These are phyloP conservation scores for Alternaria sp. DNA, from an alignment of 2,329 filamentous ascomycete species.

Conservation along the genomic window DNA sequence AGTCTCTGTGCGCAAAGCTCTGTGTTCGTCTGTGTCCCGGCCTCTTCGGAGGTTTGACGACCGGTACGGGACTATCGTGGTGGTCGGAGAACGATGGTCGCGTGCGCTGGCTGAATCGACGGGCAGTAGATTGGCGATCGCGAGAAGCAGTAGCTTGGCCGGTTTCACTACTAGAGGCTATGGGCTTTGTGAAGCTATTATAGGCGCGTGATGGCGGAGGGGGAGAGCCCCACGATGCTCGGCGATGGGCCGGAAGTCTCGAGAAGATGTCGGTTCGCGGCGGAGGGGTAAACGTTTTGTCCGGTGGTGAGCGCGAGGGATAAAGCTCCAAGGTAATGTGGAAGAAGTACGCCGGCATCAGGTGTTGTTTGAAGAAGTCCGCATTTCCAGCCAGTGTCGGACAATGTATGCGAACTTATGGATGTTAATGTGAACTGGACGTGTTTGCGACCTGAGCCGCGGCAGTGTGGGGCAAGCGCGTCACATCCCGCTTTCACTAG, in stretches of 20 bases:
- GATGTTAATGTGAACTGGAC: neutral
- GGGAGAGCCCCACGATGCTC: conserved; percentile 49
- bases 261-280: conserved; percentile 47
- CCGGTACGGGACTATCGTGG: conserved; percentile 47
- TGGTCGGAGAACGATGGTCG: conserved; percentile 49
- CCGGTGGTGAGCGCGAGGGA: conserved; percentile 48
- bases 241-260: conserved; percentile 55
- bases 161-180: conserved; percentile 40
- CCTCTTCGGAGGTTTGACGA: conserved; percentile 49
- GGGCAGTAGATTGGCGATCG: conserved; percentile 30
- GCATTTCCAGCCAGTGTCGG: conserved; percentile 25
- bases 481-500: conserved; percentile 3
- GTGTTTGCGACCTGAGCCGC: conserved; percentile 15
- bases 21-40: conserved; percentile 33
- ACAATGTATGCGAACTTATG: neutral
- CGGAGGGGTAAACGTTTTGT: conserved; percentile 51
- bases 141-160: conserved; percentile 19
- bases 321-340: conserved; percentile 69
- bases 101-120: conserved; percentile 45
- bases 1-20: conserved; percentile 65
- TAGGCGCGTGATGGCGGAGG: conserved; percentile 25
- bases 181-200: conserved; percentile 24
- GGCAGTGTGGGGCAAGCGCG: conserved; percentile 14
- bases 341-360: conserved; percentile 71
- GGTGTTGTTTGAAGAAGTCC: conserved; percentile 9